Conservation (phyloP, 495 filamentous ascomycete species). For the Penicillium atrosanguineum region DNA sequence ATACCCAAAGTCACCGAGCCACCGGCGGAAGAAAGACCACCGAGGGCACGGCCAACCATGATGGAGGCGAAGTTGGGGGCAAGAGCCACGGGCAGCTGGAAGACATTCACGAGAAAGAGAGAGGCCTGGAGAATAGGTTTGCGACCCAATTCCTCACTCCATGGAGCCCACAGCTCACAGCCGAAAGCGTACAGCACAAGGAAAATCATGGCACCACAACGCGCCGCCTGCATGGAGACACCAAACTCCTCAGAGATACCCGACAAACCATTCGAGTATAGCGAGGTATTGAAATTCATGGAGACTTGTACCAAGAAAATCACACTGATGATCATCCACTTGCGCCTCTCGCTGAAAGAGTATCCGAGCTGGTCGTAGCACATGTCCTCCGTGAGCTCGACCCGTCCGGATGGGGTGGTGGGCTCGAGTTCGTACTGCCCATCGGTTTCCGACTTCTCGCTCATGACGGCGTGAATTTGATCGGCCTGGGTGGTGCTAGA, state of each 20-base stretch:
- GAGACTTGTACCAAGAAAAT: slow-evolving; percentile 58
- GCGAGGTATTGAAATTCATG: slow-evolving; percentile 58
- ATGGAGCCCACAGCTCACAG: slow-evolving; percentile 66
- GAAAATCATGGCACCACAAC: slow-evolving; percentile 57
- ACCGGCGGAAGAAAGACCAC: slow-evolving; percentile 59
- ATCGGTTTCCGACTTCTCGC: slow-evolving; percentile 26
- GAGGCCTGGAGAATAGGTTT: slow-evolving; percentile 54
- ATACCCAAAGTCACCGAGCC: slow-evolving; percentile 64
- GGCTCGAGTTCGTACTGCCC: slow-evolving; percentile 27
- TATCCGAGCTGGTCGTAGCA: slow-evolving; percentile 58
- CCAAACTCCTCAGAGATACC: slow-evolving; percentile 50
- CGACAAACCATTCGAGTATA: slow-evolving; percentile 53
- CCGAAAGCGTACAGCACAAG: slow-evolving; percentile 62
- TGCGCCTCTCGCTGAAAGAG: slow-evolving; percentile 47
- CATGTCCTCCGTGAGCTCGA: slow-evolving; percentile 54
- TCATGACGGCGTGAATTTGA: slow-evolving; percentile 16
- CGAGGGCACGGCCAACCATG: slow-evolving; percentile 55
- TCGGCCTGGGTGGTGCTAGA: slow-evolving; percentile 38
- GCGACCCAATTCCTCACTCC: slow-evolving; percentile 62
- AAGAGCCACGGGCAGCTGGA: slow-evolving; percentile 53
- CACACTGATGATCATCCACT: slow-evolving; percentile 61
- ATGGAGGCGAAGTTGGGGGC: slow-evolving; percentile 54
- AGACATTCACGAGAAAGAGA: slow-evolving; percentile 59
- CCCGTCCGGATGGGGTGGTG: slow-evolving; percentile 26
- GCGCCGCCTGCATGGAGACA: slow-evolving; percentile 50